Conservation (phyloP, 257 asterid species). For the Plantago major region DNA sequence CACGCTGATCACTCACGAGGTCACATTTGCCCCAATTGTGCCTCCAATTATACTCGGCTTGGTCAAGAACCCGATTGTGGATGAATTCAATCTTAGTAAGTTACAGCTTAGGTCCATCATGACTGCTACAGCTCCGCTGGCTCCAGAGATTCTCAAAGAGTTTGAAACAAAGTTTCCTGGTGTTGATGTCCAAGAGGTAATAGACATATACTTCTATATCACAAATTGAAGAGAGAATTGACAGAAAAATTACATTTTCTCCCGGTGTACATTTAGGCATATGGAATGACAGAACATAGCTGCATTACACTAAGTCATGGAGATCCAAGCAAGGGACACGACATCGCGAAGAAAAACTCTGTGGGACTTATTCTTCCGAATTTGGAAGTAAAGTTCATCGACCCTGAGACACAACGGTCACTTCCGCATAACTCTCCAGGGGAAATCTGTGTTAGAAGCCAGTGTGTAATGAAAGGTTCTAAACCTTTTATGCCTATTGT, state of each 20-base stretch:
- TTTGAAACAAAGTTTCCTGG: conserved; percentile 74
- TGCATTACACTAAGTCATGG: conserved; percentile 84
- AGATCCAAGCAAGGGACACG: conserved; percentile 44
- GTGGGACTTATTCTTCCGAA: conserved; percentile 92
- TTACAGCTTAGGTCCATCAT: conserved; percentile 66
- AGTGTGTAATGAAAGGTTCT: conserved; percentile 85
- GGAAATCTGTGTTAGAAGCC: conserved; percentile 88
- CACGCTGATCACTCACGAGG: conserved; percentile 59
- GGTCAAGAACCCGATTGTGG: conserved; percentile 82
- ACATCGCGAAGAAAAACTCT: conserved; percentile 67
- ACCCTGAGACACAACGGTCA: conserved; percentile 63
- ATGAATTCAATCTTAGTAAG: conserved; percentile 69
- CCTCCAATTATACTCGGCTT: conserved; percentile 83
- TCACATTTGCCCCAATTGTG: conserved; percentile 83
- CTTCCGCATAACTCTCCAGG: conserved; percentile 69
- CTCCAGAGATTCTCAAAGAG: conserved; percentile 71
- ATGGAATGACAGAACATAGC: conserved; percentile 97
- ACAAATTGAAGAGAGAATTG: neutral
- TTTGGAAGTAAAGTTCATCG: conserved; percentile 73
- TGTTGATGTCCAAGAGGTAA: conserved; percentile 80
- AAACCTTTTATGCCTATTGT: neutral
- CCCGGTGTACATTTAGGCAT: conserved; percentile 41
- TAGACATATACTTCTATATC: neutral
- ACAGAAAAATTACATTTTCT: neutral
- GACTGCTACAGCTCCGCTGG: conserved; percentile 98